A percentile compares a stretch with the other conserved stretches of the same genome.
These are phyloP conservation scores for Lablab purpureus DNA, from an alignment of 306 rosid species.

Conservation along the genomic window DNA sequence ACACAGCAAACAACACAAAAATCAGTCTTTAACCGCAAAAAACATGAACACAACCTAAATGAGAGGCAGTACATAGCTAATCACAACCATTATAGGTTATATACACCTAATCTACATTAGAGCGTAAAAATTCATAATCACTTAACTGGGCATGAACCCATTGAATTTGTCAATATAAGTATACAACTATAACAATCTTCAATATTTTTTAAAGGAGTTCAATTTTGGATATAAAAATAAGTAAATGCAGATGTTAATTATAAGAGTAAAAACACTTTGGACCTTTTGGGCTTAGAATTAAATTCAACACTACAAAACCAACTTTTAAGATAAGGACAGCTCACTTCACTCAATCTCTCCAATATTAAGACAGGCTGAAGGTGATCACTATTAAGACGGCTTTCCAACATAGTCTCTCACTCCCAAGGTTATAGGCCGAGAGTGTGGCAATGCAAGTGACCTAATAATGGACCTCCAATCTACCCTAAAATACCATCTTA, in stretches of 20 bases:
- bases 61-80: slow-evolving; percentile 8
- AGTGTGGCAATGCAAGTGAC: not conserved
- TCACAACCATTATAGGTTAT: not conserved
- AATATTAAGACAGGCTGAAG: not conserved
- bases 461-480: too few relatives aligned
- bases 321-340: too few relatives aligned
- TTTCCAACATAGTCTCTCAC: not conserved
- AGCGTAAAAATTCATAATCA: not conserved
- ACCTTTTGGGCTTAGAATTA: not conserved
- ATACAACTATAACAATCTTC: not conserved
- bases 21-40: slow-evolving; percentile 20
- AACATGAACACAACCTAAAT: slow-evolving; percentile 2
- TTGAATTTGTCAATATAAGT: slow-evolving; percentile 25
- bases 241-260: slow-evolving; percentile 16
- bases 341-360: too few relatives aligned
- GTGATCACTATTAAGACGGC: not conserved
- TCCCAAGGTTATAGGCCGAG: not conserved
- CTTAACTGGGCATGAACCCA: not conserved
- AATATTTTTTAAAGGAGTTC: not conserved
- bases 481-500: not conserved
- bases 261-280: not conserved
- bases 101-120: slow-evolving; percentile 8
- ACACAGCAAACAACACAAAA: slow-evolving; percentile 33
- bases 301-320: not conserved
- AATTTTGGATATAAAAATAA: slow-evolving; percentile 16